Percentiles rank a stretch among this genome's conserved stretches.
Conservation (phyloP, 495 filamentous ascomycete species). For the Lasiosphaeria miniovina region DNA sequence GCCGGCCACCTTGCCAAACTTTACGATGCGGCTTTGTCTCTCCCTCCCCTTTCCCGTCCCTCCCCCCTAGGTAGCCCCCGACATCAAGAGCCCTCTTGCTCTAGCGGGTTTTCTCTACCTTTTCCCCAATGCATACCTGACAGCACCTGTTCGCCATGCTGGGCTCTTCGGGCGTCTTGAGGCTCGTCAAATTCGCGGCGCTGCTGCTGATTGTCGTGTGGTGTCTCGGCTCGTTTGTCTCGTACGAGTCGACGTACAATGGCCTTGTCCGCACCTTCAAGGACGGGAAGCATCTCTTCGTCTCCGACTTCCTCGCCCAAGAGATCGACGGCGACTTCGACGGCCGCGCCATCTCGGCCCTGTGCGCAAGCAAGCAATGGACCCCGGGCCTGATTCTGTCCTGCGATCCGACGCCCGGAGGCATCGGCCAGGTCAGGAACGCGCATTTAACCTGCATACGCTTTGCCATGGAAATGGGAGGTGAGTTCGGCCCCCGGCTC, state of each 20-base stretch:
- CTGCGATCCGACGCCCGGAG: slow-evolving; percentile 29
- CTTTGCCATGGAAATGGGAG: slow-evolving; percentile 39
- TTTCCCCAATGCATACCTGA: not conserved
- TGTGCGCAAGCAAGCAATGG: slow-evolving; percentile 33
- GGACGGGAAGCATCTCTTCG: slow-evolving; percentile 26
- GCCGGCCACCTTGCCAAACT: too few relatives aligned
- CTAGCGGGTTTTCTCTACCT: not conserved
- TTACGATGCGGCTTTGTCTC: too few relatives aligned
- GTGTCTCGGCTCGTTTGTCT: slow-evolving; percentile 16
- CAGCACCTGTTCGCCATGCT: slow-evolving; percentile 16
- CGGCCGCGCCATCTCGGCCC: slow-evolving; percentile 20
- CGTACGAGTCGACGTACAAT: slow-evolving; percentile 15
- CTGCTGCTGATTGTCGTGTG: slow-evolving; percentile 20
- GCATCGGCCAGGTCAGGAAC: slow-evolving; percentile 31
- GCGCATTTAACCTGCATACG: slow-evolving; percentile 35
- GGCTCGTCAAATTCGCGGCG: slow-evolving; percentile 18
- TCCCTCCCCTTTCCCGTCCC: too few relatives aligned
- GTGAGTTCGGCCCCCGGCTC: slow-evolving; percentile 13
- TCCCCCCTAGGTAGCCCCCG: too few relatives aligned
- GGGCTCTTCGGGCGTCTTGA: slow-evolving; percentile 15
- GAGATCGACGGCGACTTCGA: slow-evolving; percentile 35
- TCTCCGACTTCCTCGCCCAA: slow-evolving; percentile 25
- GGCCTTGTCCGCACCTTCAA: slow-evolving; percentile 22
- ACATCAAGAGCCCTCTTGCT: not conserved
- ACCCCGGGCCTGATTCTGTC: slow-evolving; percentile 29